phyloP scores from a whole-genome alignment of 2,329 filamentous ascomycete genomes.

The Ophiostoma sp. region DNA sequence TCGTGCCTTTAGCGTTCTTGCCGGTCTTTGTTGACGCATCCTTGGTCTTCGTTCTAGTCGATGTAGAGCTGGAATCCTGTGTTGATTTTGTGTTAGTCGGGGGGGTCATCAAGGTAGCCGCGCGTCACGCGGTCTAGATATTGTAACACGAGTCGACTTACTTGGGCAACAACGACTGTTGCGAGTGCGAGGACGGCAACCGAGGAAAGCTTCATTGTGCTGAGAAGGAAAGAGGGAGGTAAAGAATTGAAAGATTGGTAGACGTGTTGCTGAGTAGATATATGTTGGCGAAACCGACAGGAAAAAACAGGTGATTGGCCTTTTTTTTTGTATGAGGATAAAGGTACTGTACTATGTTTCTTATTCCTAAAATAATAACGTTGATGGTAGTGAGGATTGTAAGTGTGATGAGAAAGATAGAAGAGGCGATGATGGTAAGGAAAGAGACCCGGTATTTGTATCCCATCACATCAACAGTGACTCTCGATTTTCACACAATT shows the following conservation, averaged over 20 bases:
- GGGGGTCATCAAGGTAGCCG: neutral
- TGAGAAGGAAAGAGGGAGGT: neutral
- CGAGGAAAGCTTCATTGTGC: slow-evolving; percentile 26
- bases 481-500: neutral
- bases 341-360: neutral
- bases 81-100: neutral
- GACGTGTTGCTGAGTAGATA: too few species aligned
- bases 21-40: slow-evolving; percentile 15
- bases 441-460: neutral
- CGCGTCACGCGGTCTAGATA: neutral
- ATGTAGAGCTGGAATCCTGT: slow-evolving; percentile 15
- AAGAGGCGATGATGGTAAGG: neutral
- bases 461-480: neutral
- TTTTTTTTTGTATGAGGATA: neutral
- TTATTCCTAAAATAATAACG: neutral
- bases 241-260: neutral
- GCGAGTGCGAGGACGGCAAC: slow-evolving; percentile 27
- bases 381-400: neutral
- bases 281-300: too few species aligned
- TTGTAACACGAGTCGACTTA: neutral
- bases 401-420: neutral
- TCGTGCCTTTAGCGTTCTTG: neutral
- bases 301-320: too few species aligned
- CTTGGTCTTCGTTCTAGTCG: slow-evolving; percentile 26
- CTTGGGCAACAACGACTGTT: slow-evolving; percentile 27